Evolutionary conservation across 2,329 filamentous ascomycete species (phyloP), one percentile per base, ranked within the genome.

Genomic region (Hirsutella minnesotensis): DNA sequence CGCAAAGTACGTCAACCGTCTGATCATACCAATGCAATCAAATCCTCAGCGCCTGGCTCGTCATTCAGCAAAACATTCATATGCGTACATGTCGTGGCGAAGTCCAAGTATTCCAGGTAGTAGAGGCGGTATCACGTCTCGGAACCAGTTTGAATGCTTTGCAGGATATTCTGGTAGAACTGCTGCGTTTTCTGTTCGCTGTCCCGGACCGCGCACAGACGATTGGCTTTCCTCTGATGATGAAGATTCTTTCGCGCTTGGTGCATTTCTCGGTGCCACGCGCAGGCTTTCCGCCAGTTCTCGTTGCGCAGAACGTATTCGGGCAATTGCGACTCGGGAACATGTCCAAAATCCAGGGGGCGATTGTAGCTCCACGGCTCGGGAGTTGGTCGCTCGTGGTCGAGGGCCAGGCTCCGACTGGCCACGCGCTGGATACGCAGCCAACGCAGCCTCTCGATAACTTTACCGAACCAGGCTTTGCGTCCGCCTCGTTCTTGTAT

Each of bases 401-500:
- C n/a, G n/a, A n/a, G n/a, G n/a, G n/a, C 10, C 38, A 48, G 35
- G 35, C 40, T 36, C 37, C 51, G 15, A 44, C 38, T 15, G 24
- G 42, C 45, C 20, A 46, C 44, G 41, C 57, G 49, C 37, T 49
- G 51, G 9, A 48, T 45, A 7, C 47, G 54, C 39, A 60, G 48
- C 47, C 58, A 60, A 22, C 53, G 61, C 47, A 65, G 53, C 10
- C 69, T 62, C 38, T 61, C 53, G 0, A 59, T 54, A 0, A 63
- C 67, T 45, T 64, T 66, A 18, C 74, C 72, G 38, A 74, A 70
- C 48, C 69, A 70, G 5, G 54, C 58, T 48, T 79, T 79, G 16
- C 70, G 63, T 3, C 60, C 62, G 4, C 66, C 67, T 2, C 75
- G 68, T 2, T 54, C 55, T 33, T 57, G 51, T 24, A 79, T 76